Evolutionary conservation across 768 basidiomycete genomes (phyloP).

Genomic region (Pleurotus djamor): DNA sequence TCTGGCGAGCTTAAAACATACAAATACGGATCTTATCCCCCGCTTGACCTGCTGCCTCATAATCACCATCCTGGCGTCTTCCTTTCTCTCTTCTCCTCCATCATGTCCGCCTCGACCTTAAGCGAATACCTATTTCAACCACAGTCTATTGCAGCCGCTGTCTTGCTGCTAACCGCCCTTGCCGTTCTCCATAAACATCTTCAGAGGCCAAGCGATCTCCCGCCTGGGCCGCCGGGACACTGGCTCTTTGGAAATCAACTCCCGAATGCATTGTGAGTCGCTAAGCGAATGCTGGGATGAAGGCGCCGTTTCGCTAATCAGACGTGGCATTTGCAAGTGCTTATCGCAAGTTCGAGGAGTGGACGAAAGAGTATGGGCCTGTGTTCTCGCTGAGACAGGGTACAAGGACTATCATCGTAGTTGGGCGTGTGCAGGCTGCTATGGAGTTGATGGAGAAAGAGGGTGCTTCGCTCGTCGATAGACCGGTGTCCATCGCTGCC

Average conservation of each 20-base stretch:
- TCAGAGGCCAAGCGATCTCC: conserved; percentile 25
- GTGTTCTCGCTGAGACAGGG: conserved; percentile 58
- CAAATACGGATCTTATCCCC: conserved; percentile 6
- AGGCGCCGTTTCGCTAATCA: neutral
- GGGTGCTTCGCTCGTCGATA: conserved; percentile 53
- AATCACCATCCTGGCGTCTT: neutral
- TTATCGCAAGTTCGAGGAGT: conserved; percentile 54
- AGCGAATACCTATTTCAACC: conserved; percentile 15
- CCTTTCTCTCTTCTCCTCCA: neutral
- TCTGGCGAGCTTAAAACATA: neutral
- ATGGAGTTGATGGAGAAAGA: conserved; percentile 69
- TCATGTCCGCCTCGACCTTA: neutral
- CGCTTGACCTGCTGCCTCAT: neutral
- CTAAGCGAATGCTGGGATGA: no score
- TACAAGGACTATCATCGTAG: conserved; percentile 37
- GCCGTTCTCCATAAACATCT: conserved; percentile 24
- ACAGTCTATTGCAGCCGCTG: conserved; percentile 24
- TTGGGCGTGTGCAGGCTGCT: conserved; percentile 49
- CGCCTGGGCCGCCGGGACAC: conserved; percentile 41
- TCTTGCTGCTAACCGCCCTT: conserved; percentile 26
- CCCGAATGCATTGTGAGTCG: conserved; percentile 37
- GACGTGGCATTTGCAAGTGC: conserved; percentile 11
- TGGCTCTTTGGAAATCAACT: conserved; percentile 37
- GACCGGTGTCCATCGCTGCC: conserved; percentile 53
- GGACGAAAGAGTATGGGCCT: conserved; percentile 60